phyloP scores from a whole-genome alignment of 805 yeast species.

The Alloascoidea hylecoeti region DNA sequence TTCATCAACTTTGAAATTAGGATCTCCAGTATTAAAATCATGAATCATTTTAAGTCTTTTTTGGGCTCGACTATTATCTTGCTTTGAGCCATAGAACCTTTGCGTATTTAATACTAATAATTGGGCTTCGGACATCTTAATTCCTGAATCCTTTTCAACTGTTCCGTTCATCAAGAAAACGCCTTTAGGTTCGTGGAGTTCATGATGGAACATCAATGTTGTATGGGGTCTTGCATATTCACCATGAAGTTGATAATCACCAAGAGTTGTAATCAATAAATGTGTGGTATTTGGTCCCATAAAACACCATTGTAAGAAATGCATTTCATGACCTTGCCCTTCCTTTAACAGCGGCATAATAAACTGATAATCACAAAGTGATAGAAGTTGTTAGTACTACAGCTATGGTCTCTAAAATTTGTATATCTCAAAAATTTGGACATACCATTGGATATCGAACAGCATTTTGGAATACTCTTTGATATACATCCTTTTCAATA shows the following conservation, averaged over 20 bases:
- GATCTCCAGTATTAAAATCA: constrained; percentile 58
- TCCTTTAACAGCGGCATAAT: constrained; percentile 14
- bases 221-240: constrained; percentile 96
- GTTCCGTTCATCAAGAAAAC: constrained; percentile 77
- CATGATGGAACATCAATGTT: constrained; percentile 77
- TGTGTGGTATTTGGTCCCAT: constrained; percentile 76
- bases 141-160: constrained; percentile 55
- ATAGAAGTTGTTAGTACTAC: neutral
- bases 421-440: constrained; percentile 59
- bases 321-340: constrained; percentile 50
- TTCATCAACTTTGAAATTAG: constrained; percentile 48
- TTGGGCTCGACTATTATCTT: constrained; percentile 23
- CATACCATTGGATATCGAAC: constrained; percentile 70
- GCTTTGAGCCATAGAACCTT: constrained; percentile 68
- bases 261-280: constrained; percentile 80
- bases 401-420: constrained; percentile 3
- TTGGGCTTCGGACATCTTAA: constrained; percentile 67
- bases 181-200: constrained; percentile 42
- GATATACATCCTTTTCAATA: constrained; percentile 40
- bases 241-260: constrained; percentile 80
- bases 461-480: constrained; percentile 51
- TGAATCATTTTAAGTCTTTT: constrained; percentile 43
- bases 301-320: constrained; percentile 87
- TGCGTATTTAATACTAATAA: constrained; percentile 62
- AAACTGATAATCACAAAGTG: too few species aligned